Evolutionary conservation across 208 protist genomes (phyloP), one percentile per base, ranked within the genome.

Genomic region (Crithidia expoeki): DNA sequence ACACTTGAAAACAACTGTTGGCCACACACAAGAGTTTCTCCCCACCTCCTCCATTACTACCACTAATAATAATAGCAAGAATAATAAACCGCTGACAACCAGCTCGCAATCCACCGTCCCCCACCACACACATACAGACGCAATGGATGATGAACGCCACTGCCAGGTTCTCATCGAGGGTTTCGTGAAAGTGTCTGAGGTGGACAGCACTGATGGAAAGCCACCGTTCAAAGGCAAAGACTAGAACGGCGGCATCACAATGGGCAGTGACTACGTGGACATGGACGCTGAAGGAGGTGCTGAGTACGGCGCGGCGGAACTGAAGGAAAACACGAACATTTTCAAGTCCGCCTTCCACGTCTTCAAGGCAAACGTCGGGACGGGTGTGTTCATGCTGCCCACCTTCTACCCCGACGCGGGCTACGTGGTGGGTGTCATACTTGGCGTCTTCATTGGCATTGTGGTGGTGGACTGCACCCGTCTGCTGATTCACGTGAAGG

Each of bases 281-380:
- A 68, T 80, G 44, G 77, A 88, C 47, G 79, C 72, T 17, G 65
- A 83, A 0, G 27, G 23, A 21, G 28, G 40, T 28, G 59, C 34
- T 47, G 44, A 23, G 49, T 1, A n/a, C n/a, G n/a, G n/a, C 19
- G 72, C 58, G 4, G 79, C 74, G 27, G 74, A 88, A 66, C 52
- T 88, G 21, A 75, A 77, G 50, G 79, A 85, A 65, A 88, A 88
- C 79, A 83, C 83, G 5, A 88, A 85, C 72, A 82, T 88, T 49
- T 83, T 64, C 72, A 88, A 88, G 66, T 83, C 84, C 32, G 84
- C 84, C 30, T 92, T 94, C 56, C 90, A 95, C 62, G 81, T 95
- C 50, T 95, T 95, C 79, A 95, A 95, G 79, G 90, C 85, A 21
- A 95, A 95, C 77, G 90, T 95, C 36, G 90, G 90, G 27, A 84